Evolutionary conservation across 345 rosid genomes (phyloP).

Genomic region (Pistacia atlantica): DNA sequence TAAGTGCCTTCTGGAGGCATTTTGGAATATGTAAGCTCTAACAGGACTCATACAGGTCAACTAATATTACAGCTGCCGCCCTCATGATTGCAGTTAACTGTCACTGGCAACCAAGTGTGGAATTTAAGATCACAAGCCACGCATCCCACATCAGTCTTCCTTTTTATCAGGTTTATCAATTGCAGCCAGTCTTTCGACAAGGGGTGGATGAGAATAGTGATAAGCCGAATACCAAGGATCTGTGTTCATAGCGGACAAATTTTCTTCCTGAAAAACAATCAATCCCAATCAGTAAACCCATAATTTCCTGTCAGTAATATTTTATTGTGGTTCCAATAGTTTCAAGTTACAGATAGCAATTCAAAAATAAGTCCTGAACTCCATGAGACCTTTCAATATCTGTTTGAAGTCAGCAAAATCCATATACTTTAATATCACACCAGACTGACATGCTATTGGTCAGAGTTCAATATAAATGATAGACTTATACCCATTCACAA

Average conservation of each 20-base stretch:
- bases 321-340: not conserved
- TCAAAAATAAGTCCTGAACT: not conserved
- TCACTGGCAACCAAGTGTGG: conserved; percentile 12
- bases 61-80: conserved; percentile 19
- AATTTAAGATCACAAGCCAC: conserved; percentile 14
- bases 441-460: not conserved
- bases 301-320: not conserved
- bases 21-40: not conserved
- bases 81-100: not conserved
- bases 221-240: conserved; percentile 98
- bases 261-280: conserved; percentile 76
- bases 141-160: conserved; percentile 48
- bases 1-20: conserved; percentile 10
- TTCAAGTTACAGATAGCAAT: not conserved
- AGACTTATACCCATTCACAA: not conserved
- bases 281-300: conserved; percentile 4
- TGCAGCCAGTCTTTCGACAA: conserved; percentile 89
- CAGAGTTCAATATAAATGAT: not conserved
- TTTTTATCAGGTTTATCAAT: conserved; percentile 74
- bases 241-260: conserved; percentile 92
- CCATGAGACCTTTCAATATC: not conserved
- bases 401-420: not conserved
- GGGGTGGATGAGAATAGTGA: conserved; percentile 97
- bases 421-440: not conserved
- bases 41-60: conserved; percentile 21